These are phyloP conservation scores for Luffa aegyptiaca DNA, from an alignment of 306 rosid genomes.

Conservation along the genomic window DNA sequence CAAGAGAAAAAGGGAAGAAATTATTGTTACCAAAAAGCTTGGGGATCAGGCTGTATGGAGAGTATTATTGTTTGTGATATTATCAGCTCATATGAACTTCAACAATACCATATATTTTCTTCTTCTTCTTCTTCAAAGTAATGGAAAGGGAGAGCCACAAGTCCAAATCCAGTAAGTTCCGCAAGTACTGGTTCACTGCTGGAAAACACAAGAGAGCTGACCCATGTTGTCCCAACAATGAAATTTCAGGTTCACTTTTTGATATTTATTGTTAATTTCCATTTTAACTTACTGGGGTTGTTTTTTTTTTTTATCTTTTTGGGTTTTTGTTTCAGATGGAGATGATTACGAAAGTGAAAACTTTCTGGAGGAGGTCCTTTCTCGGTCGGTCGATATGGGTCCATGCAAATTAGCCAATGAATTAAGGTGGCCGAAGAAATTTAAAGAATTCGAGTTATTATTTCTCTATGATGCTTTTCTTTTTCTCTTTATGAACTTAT, in stretches of 20 bases:
- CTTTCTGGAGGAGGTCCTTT: slow-evolving; percentile 22
- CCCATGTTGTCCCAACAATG: slow-evolving; percentile 25
- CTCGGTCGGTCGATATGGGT: slow-evolving; percentile 40
- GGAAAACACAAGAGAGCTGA: slow-evolving; percentile 37
- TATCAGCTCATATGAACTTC: neutral
- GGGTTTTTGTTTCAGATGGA: slow-evolving; percentile 30
- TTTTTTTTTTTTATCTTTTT: neutral
- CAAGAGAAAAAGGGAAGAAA: neutral
- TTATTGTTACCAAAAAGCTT: neutral
- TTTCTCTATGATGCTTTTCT: neutral
- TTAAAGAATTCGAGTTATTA: neutral
- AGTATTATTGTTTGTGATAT: neutral
- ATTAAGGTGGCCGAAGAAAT: slow-evolving; percentile 39
- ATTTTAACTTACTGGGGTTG: neutral
- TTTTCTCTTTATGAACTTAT: neutral
- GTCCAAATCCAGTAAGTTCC: slow-evolving; percentile 29
- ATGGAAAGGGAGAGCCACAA: slow-evolving; percentile 40
- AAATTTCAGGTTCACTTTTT: slow-evolving; percentile 42
- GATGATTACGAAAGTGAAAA: slow-evolving; percentile 37
- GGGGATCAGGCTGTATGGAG: neutral
- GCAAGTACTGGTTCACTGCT: slow-evolving; percentile 33
- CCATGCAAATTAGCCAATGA: slow-evolving; percentile 55
- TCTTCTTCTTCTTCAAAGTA: slow-evolving; percentile 6
- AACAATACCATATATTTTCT: neutral
- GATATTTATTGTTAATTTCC: neutral